Evolutionary conservation across 2,329 filamentous ascomycete species (phyloP).

Genomic region (Keithomyces neogunnii): DNA sequence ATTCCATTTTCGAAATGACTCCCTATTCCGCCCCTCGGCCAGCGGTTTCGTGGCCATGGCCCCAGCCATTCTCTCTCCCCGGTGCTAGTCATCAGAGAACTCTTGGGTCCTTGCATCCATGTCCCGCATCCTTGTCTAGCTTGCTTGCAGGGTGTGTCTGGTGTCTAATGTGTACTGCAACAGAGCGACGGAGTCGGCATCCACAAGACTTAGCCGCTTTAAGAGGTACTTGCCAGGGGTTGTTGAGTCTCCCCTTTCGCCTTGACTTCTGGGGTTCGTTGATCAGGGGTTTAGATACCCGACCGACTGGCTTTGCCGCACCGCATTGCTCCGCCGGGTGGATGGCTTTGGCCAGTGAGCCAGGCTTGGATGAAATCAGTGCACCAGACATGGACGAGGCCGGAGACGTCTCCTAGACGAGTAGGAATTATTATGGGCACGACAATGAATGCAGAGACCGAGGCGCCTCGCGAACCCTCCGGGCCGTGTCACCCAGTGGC

Average conservation of each 20-base stretch:
- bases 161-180: background rate
- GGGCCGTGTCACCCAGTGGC: too few species aligned
- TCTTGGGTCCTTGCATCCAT: background rate
- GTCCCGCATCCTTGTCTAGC: background rate
- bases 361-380: background rate
- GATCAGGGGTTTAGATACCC: constrained; percentile 3
- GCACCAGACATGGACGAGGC: background rate
- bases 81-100: background rate
- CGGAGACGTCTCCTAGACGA: background rate
- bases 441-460: too few species aligned
- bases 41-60: background rate
- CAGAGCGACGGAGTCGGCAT: background rate
- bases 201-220: background rate
- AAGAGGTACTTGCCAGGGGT: background rate
- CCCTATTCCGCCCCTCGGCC: background rate
- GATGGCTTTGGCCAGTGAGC: background rate
- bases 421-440: too few species aligned
- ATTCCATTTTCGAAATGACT: too few species aligned
- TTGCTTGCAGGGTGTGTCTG: background rate
- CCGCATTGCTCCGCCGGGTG: background rate
- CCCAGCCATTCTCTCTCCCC: background rate
- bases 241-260: background rate
- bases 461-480: too few species aligned
- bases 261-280: background rate
- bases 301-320: background rate